A percentile compares a stretch with the other conserved stretches of the same genome.
phyloP scores from a whole-genome alignment of 1,284 basidiomycete species.

The Malassezia pachydermatis region DNA sequence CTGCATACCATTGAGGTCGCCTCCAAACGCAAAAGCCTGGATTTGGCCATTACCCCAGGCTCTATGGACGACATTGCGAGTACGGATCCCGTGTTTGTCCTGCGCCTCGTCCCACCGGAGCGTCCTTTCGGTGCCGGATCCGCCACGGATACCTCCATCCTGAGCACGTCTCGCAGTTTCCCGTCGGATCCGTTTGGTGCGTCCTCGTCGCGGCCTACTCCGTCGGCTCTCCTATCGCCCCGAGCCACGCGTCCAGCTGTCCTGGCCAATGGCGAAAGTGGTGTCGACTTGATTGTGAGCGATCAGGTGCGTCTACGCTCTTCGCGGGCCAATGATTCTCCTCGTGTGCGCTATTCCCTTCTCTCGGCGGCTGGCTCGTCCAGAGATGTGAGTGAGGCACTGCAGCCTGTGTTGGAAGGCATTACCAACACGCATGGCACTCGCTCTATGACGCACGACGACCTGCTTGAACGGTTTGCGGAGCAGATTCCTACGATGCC shows the following conservation, averaged over 20 bases:
- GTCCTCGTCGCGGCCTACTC: not conserved
- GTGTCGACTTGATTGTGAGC: slow-evolving; percentile 9
- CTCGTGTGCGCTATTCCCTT: slow-evolving; percentile 12
- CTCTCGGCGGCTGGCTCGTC: not conserved
- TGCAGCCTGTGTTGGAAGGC: slow-evolving; percentile 1
- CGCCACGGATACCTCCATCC: not conserved
- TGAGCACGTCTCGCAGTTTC: not conserved
- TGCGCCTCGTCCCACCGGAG: slow-evolving; percentile 49
- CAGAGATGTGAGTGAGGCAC: slow-evolving; percentile 6
- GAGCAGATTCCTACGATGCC: slow-evolving; percentile 3
- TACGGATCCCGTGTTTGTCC: slow-evolving; percentile 77
- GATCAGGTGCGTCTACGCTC: slow-evolving; percentile 9
- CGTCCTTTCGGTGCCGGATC: not conserved
- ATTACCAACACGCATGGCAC: not conserved
- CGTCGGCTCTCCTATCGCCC: not conserved
- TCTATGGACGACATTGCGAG: slow-evolving; percentile 60
- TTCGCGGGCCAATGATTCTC: slow-evolving; percentile 4
- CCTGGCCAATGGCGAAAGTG: slow-evolving; percentile 6
- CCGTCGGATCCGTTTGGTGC: not conserved
- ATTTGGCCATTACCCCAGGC: slow-evolving; percentile 60
- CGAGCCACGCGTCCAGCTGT: no score
- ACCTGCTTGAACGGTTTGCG: slow-evolving; percentile 10
- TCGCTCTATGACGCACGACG: not conserved
- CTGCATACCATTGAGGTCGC: slow-evolving; percentile 54
- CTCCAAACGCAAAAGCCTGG: slow-evolving; percentile 73